Conservation (phyloP, 805 yeast species). For the Ogataea glucozyma region DNA sequence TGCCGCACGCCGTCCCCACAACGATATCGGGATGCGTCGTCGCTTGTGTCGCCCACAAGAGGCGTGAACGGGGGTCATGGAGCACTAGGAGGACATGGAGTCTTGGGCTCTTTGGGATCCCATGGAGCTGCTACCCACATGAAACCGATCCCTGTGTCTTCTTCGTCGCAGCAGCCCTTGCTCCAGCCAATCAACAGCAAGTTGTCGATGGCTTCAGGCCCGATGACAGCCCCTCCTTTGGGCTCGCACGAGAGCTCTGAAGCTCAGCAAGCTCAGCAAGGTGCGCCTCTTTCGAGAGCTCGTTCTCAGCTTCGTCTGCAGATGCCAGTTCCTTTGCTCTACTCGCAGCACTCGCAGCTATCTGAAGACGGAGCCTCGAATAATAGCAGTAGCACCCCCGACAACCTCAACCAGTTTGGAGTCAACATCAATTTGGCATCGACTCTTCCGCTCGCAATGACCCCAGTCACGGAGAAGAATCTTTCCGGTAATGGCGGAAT, state of each 20-base stretch:
- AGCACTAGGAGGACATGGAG: too few species aligned
- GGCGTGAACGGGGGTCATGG: too few species aligned
- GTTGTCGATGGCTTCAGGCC: constrained; percentile 25
- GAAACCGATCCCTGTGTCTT: constrained; percentile 50
- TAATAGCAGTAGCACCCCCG: constrained; percentile 16
- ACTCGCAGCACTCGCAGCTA: constrained; percentile 15
- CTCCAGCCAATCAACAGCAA: constrained; percentile 58
- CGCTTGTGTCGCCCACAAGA: constrained; percentile 33
- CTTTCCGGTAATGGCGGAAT: constrained; percentile 15
- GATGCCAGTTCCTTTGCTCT: constrained; percentile 66
- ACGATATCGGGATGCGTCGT: constrained; percentile 27
- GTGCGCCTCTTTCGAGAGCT: constrained; percentile 36
- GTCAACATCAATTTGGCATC: constrained; percentile 64
- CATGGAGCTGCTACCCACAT: constrained; percentile 38
- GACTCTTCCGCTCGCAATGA: constrained; percentile 69
- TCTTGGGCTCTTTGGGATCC: too few species aligned
- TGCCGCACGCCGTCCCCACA: constrained; percentile 51
- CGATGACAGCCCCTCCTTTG: constrained; percentile 32
- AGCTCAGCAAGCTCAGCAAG: constrained; percentile 17
- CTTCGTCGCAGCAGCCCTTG: constrained; percentile 43
- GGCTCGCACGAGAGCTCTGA: constrained; percentile 18
- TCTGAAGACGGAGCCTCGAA: constrained; percentile 10
- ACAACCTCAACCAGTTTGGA: constrained; percentile 39
- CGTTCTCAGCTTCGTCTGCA: constrained; percentile 64
- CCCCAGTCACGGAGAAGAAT: constrained; percentile 69